Evolutionary conservation across 2,329 filamentous ascomycete species (phyloP), one percentile per base, ranked within the genome.

Genomic region (Dichotomopilus funicola): DNA sequence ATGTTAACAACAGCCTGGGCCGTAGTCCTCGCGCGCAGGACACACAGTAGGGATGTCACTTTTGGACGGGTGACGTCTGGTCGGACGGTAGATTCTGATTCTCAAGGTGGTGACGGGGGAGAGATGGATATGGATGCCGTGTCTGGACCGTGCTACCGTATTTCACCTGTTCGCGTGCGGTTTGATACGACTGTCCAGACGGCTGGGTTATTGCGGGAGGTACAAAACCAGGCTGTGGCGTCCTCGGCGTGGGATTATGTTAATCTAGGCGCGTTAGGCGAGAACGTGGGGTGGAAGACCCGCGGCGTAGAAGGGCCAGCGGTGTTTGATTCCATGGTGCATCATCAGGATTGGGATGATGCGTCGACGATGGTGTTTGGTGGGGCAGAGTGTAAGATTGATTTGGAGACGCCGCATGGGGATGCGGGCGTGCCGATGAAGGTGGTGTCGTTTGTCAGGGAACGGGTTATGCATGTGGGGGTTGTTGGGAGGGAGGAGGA

Each of bases 1-100:
- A 71, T 87, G 0, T 82, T 84, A n/a, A 85, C 83, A 0, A 82
- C 83, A 0, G 82, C 82, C 0, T 88, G 84, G 84, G 80, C 83
- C 0, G 66, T 86, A 5, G 79, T 79, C n/a, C 76, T 87, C 1
- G 79, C 84, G 1, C 78, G 77, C 5, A 76, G 80, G n/a, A 73
- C 80, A 0, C 66, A 66, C 1, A 68, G 71, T 12, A 71, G 71
- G 1, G 83, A 87, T 63, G 78, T 87, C 42, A 75, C 82, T 7
- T 87, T 87, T 59, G 83, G 83, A 33, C 79, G 84, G 61, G 83
- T 87, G 1, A 82, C 85, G 37, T 83, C 78, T 57, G 85, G 85
- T 0, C 78, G 85, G 44, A 83, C 82, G 64, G 76, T 80, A 13
- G 78, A 78, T 53, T 2, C 7, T 72, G 82, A 40, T 27, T 70